These are phyloP conservation scores for Diplodia intermedia DNA, from an alignment of 2,329 filamentous ascomycete species.

Conservation along the genomic window DNA sequence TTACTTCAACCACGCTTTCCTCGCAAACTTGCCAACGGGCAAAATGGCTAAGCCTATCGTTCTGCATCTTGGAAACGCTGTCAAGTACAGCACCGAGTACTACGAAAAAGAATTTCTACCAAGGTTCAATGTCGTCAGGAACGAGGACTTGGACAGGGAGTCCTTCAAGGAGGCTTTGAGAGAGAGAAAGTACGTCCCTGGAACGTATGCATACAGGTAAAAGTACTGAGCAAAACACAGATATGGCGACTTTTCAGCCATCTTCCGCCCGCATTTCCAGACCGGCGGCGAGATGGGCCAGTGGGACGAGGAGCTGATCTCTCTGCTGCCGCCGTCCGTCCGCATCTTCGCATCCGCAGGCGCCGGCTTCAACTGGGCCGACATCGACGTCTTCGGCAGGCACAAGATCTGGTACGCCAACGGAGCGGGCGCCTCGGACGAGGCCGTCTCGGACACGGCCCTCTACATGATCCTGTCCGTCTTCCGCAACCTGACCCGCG, in stretches of 20 bases:
- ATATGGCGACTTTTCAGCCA: constrained; percentile 35
- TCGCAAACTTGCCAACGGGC: too few relatives aligned
- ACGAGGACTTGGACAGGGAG: constrained; percentile 47
- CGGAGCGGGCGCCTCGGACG: constrained; percentile 52
- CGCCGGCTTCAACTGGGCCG: constrained; percentile 37
- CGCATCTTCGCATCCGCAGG: constrained; percentile 35
- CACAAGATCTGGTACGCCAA: constrained; percentile 48
- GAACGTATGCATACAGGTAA: neutral
- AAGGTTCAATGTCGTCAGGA: constrained; percentile 52
- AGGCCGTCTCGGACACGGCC: constrained; percentile 54
- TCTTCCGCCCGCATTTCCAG: constrained; percentile 36
- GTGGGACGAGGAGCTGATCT: constrained; percentile 35
- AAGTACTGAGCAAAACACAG: neutral
- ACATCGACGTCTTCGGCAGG: constrained; percentile 33
- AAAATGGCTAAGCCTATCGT: constrained; percentile 45
- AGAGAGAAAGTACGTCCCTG: constrained; percentile 29
- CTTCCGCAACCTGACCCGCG: constrained; percentile 35
- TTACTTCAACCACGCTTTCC: neutral
- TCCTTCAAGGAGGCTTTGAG: constrained; percentile 35
- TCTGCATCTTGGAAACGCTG: constrained; percentile 56
- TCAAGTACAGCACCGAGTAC: constrained; percentile 57
- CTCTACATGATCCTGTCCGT: constrained; percentile 52
- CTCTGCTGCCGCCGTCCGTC: constrained; percentile 32
- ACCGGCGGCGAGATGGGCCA: constrained; percentile 36
- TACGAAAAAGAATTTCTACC: constrained; percentile 50